Evolutionary conservation across 2,329 filamentous ascomycete species (phyloP).

Genomic region (Fonsecaea pugnacius): DNA sequence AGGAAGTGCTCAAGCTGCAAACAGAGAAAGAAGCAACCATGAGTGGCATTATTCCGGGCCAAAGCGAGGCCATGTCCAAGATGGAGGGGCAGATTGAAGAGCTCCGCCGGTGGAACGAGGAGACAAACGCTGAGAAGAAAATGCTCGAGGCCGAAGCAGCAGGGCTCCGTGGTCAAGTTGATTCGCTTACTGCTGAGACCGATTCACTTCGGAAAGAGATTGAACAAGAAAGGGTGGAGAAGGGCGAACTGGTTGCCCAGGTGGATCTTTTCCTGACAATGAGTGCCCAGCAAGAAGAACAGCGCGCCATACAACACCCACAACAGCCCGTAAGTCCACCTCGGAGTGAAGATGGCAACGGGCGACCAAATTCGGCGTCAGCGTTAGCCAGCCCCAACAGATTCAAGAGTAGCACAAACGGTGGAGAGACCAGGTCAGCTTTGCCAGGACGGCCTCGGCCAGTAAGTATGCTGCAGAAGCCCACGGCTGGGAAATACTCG

Average conservation of each 20-base stretch:
- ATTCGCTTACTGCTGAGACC: slow-evolving; percentile 72
- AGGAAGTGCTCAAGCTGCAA: slow-evolving; percentile 76
- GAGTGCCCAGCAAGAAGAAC: slow-evolving; percentile 41
- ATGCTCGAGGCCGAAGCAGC: slow-evolving; percentile 75
- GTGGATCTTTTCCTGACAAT: slow-evolving; percentile 54
- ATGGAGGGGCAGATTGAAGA: slow-evolving; percentile 51
- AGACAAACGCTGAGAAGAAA: slow-evolving; percentile 68
- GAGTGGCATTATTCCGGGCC: slow-evolving; percentile 53
- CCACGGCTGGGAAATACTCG: slow-evolving; percentile 35
- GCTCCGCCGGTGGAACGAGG: slow-evolving; percentile 56
- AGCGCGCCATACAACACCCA: slow-evolving; percentile 24
- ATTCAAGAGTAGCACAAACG: slow-evolving; percentile 32
- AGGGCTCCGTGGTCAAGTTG: slow-evolving; percentile 73
- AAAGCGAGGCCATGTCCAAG: slow-evolving; percentile 41
- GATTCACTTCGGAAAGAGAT: slow-evolving; percentile 64
- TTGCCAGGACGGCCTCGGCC: slow-evolving; percentile 29
- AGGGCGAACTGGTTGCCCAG: slow-evolving; percentile 53
- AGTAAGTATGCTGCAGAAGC: slow-evolving; percentile 37
- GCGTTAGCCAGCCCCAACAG: slow-evolving; percentile 34
- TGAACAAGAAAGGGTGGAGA: slow-evolving; percentile 55
- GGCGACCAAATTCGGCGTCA: slow-evolving; percentile 27
- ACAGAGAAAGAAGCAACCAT: slow-evolving; percentile 68
- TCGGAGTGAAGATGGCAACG: slow-evolving; percentile 36
- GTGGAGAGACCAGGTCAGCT: slow-evolving; percentile 13
- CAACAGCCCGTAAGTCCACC: slow-evolving; percentile 37